phyloP scores from a whole-genome alignment of 208 protist genomes.

The Acanthamoeba royreba region DNA sequence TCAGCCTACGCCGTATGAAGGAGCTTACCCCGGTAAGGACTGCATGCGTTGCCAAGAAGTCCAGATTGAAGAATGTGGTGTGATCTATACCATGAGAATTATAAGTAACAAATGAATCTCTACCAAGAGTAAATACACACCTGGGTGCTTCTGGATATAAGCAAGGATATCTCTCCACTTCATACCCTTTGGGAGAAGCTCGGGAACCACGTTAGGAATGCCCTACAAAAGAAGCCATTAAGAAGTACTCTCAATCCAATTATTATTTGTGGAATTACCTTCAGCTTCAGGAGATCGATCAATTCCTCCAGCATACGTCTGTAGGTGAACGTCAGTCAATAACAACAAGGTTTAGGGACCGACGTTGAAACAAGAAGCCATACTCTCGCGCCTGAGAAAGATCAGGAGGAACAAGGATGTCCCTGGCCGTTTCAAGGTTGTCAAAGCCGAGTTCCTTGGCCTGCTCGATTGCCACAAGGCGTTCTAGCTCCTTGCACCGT shows the following conservation, averaged over 20 bases:
- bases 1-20: too few species aligned
- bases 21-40: neutral
- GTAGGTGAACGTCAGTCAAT: neutral
- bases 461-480: neutral
- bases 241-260: neutral
- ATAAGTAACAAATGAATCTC: neutral
- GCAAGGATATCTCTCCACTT: neutral
- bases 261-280: neutral
- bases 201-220: neutral
- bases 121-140: neutral
- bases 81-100: neutral
- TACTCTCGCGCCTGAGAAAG: neutral
- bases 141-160: neutral
- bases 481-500: neutral
- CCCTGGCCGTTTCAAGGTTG: neutral
- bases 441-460: conserved; percentile 11
- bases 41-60: neutral
- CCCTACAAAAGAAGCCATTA: neutral
- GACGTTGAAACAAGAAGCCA: neutral
- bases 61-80: neutral
- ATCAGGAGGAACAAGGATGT: neutral
- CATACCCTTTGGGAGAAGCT: neutral
- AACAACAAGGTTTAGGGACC: neutral
- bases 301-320: neutral
- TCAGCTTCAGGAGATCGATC: neutral